Conservation (phyloP, 2,329 filamentous ascomycete species). For the Exophiala spinifera region DNA sequence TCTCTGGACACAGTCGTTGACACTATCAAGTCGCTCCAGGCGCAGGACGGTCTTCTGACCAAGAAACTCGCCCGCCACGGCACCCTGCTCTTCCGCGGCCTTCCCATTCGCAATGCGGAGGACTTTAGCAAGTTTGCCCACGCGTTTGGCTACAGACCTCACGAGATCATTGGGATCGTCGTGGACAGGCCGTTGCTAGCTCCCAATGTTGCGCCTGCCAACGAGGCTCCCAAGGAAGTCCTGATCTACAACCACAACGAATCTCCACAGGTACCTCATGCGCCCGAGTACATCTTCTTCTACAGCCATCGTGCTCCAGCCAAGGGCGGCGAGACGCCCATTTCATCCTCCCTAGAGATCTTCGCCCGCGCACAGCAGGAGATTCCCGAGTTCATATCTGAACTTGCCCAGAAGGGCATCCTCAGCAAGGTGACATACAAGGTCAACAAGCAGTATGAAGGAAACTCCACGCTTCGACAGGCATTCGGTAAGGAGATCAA, state of each 20-base stretch:
- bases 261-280: conserved; percentile 51
- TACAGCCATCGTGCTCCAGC: conserved; percentile 41
- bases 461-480: conserved; percentile 47
- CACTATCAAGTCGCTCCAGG: conserved; percentile 40
- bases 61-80: conserved; percentile 46
- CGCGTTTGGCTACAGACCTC: conserved; percentile 47
- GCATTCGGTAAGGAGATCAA: conserved; percentile 49
- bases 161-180: conserved; percentile 53
- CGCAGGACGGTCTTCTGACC: conserved; percentile 37
- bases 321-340: conserved; percentile 44
- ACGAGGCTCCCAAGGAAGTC: conserved; percentile 48
- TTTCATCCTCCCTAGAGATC: conserved; percentile 49
- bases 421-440: conserved; percentile 45
- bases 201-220: conserved; percentile 48
- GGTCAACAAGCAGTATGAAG: conserved; percentile 43
- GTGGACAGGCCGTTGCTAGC: conserved; percentile 46
- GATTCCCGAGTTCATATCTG: conserved; percentile 47
- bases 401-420: conserved; percentile 46
- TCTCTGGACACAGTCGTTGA: conserved; percentile 37
- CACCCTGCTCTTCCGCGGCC: conserved; percentile 46
- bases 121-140: conserved; percentile 52
- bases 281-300: conserved; percentile 53
- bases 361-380: conserved; percentile 46
- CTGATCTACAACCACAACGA: conserved; percentile 53
- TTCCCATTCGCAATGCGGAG: conserved; percentile 45